A percentile compares a stretch with the other conserved stretches of the same genome.
Evolutionary conservation across 208 protist species (phyloP).

Genomic region (Blechomonas ayalai): DNA sequence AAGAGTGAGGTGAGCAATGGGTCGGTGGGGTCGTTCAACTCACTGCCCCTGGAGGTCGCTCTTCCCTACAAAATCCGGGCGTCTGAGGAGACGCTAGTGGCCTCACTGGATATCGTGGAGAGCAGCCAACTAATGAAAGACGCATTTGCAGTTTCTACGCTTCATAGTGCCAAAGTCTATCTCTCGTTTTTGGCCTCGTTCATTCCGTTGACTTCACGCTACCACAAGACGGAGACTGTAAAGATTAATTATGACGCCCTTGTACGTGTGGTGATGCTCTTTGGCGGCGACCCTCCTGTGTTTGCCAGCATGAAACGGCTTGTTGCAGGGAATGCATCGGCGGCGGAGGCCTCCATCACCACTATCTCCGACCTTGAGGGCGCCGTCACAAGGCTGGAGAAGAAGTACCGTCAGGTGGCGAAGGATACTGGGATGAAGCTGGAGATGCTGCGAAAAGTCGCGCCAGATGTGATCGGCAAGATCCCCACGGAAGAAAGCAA

Average conservation of each 20-base stretch:
- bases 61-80: constrained; percentile 70
- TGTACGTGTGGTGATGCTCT: constrained; percentile 32
- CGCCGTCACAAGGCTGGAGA: constrained; percentile 27
- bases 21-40: constrained; percentile 45
- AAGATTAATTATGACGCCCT: constrained; percentile 39
- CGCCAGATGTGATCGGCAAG: constrained; percentile 3
- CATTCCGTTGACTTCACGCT: constrained; percentile 40
- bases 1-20: constrained; percentile 19
- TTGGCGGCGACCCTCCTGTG: constrained; percentile 11
- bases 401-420: constrained; percentile 28
- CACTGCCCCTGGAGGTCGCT: constrained; percentile 36
- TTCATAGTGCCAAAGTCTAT: constrained; percentile 47
- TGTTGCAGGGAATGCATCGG: constrained; percentile 7
- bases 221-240: constrained; percentile 22
- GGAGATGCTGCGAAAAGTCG: constrained; percentile 44
- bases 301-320: constrained; percentile 32
- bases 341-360: constrained; percentile 16
- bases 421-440: constrained; percentile 41
- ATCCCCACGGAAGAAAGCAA: neutral
- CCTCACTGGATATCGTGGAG: constrained; percentile 46
- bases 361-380: constrained; percentile 34
- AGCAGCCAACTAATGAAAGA: too few relatives aligned
- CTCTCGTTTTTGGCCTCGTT: constrained; percentile 50
- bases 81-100: constrained; percentile 49
- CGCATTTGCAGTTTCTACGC: constrained; percentile 40